Evolutionary conservation across 129 eudicot species (phyloP), one percentile per base, ranked within the genome.

Genomic region (Mikania micrantha): DNA sequence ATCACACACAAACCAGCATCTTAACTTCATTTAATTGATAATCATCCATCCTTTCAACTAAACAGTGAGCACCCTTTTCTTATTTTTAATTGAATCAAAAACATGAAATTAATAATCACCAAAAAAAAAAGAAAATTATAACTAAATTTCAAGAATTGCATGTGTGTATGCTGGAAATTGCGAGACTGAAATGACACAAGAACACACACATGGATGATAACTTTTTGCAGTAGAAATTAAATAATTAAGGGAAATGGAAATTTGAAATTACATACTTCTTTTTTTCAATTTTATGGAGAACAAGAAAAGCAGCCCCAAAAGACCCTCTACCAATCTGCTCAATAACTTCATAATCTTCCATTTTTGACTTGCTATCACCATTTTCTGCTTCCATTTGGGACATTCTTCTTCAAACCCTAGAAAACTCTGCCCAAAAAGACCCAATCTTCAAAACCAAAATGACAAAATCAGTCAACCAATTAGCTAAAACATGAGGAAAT

Each of bases 251-350:
- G 39, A 27, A 5, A 52, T 24, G 9, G 36, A 25, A 64, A 70
- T 16, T 54, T 5, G 15, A 9, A 52, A 45, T 57, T 25, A 59
- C 78, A 10, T 81, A 93, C 98, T 84, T 93, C 72, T 77, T 84
- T 42, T 88, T 85, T 77, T 93, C 96, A 67, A 31, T 49, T 74
- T 84, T 88, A 77, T 93, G 95, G 32, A 93, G 89, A 65, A 93
- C 98, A 79, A 93, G 86, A 84, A 82, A 93, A 60, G 95, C 92
- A 61, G 95, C 87, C 39, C 96, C 96, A 77, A 89, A 87, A 62
- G 93, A 82, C 4, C 99, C 96, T 85, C 93, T 89, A 21, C 99
- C 99, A 87, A 94, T 89, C 88, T 89, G 99, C 85, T 94, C 97
- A 31, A 89, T 83, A 22, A 89, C 93, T 82, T 94, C 88, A 74